A percentile compares a stretch with the other conserved stretches of the same genome.
These are phyloP conservation scores for Zymoseptoria crescenta DNA, from an alignment of 2,329 filamentous ascomycete genomes.

Conservation along the genomic window DNA sequence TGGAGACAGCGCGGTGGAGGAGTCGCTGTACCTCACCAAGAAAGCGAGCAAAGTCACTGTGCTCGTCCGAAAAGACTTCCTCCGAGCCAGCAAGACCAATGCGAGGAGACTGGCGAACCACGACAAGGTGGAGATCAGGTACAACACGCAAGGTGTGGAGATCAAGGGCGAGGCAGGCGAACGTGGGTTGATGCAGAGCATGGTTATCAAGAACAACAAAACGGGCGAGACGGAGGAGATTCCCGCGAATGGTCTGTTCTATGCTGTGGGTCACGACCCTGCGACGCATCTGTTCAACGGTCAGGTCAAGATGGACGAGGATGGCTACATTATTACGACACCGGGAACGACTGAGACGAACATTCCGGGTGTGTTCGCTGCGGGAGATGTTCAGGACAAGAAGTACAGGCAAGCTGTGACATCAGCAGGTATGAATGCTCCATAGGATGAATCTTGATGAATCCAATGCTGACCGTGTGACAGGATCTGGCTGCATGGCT, in stretches of 20 bases:
- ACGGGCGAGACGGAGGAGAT: conserved; percentile 75
- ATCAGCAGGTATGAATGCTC: conserved; percentile 65
- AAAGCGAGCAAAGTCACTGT: conserved; percentile 94
- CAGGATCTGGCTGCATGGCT: conserved; percentile 88
- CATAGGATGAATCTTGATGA: neutral
- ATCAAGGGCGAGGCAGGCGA: conserved; percentile 73
- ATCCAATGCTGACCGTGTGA: conserved; percentile 8
- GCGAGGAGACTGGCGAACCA: conserved; percentile 72
- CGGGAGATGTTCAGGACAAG: conserved; percentile 98
- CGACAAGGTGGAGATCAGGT: conserved; percentile 85
- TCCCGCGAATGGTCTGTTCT: conserved; percentile 88
- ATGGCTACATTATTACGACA: conserved; percentile 84
- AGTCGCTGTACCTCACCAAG: conserved; percentile 95
- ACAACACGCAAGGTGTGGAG: conserved; percentile 73
- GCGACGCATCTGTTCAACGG: conserved; percentile 86
- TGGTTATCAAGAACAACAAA: conserved; percentile 72
- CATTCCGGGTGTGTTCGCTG: conserved; percentile 87
- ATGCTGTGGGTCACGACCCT: conserved; percentile 93
- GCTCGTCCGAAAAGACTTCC: conserved; percentile 75
- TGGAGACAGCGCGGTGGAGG: conserved; percentile 93
- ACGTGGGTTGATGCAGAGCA: conserved; percentile 73
- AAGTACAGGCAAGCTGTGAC: conserved; percentile 96
- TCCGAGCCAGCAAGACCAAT: conserved; percentile 88
- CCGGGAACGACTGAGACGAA: conserved; percentile 84
- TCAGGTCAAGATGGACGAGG: conserved; percentile 77